Percentiles rank a stretch among this genome's conserved stretches.
Conservation (phyloP, 2,329 filamentous ascomycete genomes). For the Nannizzia gypsea region DNA sequence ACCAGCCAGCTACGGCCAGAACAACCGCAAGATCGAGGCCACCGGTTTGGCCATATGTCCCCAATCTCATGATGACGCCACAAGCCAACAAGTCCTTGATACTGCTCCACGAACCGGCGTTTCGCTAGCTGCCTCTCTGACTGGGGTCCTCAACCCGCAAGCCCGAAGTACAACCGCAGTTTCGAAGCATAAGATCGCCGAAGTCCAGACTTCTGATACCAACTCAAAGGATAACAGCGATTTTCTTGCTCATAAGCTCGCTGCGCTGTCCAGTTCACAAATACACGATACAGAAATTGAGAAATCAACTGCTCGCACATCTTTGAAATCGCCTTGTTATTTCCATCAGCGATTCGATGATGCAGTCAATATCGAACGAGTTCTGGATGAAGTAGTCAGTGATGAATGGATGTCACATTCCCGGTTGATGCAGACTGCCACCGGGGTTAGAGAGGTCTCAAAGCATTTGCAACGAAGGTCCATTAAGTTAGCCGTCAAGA, state of each 20-base stretch:
- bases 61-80: neutral
- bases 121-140: slow-evolving; percentile 50
- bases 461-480: slow-evolving; percentile 87
- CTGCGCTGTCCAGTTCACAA: slow-evolving; percentile 44
- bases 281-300: slow-evolving; percentile 31
- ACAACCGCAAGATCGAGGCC: neutral
- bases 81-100: neutral
- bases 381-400: slow-evolving; percentile 85
- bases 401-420: slow-evolving; percentile 86
- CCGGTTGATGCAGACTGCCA: slow-evolving; percentile 86
- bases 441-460: slow-evolving; percentile 85
- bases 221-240: neutral
- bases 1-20: neutral
- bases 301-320: slow-evolving; percentile 41
- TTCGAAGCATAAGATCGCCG: slow-evolving; percentile 8
- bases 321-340: slow-evolving; percentile 86
- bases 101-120: slow-evolving; percentile 15
- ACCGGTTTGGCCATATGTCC: neutral
- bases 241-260: slow-evolving; percentile 48
- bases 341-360: slow-evolving; percentile 97
- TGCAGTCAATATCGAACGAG: slow-evolving; percentile 85
- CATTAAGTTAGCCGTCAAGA: slow-evolving; percentile 81
- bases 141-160: slow-evolving; percentile 8
- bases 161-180: neutral
- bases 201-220: slow-evolving; percentile 3